These are phyloP conservation scores for Melastoma candidum DNA, from an alignment of 441 rosid species.

Conservation along the genomic window DNA sequence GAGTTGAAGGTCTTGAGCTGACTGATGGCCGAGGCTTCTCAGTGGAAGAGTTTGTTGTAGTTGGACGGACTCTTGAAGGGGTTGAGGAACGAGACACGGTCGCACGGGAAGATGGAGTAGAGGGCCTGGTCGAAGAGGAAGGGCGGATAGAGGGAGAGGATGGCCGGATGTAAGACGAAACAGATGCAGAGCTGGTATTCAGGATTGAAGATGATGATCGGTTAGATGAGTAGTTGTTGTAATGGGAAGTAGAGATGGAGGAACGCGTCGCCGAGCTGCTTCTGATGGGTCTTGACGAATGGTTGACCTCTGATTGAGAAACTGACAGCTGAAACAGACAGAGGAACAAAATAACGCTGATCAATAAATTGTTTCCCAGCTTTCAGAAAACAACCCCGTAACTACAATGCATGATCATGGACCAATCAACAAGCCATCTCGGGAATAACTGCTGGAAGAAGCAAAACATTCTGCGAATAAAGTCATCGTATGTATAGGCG, in stretches of 20 bases:
- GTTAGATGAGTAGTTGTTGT: slow-evolving; percentile 50
- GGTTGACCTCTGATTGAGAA: slow-evolving; percentile 72
- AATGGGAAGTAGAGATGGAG: slow-evolving; percentile 68
- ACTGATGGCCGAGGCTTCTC: slow-evolving; percentile 51
- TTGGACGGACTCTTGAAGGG: slow-evolving; percentile 71
- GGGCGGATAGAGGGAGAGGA: slow-evolving; percentile 71
- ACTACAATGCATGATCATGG: too few relatives aligned
- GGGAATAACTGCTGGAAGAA: too few relatives aligned
- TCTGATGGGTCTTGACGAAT: slow-evolving; percentile 68
- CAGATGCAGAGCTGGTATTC: slow-evolving; percentile 92
- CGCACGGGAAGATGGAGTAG: slow-evolving; percentile 55
- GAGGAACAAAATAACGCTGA: background rate
- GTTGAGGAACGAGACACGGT: slow-evolving; percentile 53
- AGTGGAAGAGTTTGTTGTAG: slow-evolving; percentile 34
- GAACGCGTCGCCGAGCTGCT: slow-evolving; percentile 84
- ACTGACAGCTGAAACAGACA: slow-evolving; percentile 60
- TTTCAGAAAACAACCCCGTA: too few relatives aligned
- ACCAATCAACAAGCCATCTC: too few relatives aligned
- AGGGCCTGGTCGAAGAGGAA: slow-evolving; percentile 58
- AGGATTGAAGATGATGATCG: slow-evolving; percentile 55
- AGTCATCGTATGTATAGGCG: background rate
- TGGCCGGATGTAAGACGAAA: slow-evolving; percentile 84
- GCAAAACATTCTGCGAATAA: too few relatives aligned
- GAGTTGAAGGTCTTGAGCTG: slow-evolving; percentile 74
- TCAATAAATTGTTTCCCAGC: slow-evolving; percentile 1